Percentiles rank a stretch among this genome's conserved stretches.
Evolutionary conservation across 129 eudicot genomes (phyloP).

Genomic region (Flaveria linearis): DNA sequence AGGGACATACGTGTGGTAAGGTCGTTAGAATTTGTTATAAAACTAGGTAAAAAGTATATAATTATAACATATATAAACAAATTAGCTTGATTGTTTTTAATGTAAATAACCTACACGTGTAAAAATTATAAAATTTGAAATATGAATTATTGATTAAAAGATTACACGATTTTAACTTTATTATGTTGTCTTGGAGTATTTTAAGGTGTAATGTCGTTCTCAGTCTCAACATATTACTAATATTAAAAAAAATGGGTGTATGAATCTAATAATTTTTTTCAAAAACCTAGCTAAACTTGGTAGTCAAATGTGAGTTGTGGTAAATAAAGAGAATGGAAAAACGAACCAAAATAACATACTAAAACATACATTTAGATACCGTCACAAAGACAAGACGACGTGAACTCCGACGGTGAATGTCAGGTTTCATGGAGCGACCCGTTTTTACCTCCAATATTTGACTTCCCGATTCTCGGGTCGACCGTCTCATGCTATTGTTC

Average conservation of each 20-base stretch:
- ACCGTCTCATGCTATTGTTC: slow-evolving; percentile 24
- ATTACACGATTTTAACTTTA: too few relatives aligned
- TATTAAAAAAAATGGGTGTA: not conserved
- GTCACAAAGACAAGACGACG: slow-evolving; percentile 34
- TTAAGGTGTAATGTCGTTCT: too few relatives aligned
- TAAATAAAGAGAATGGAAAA: not conserved
- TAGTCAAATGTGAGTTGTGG: not conserved
- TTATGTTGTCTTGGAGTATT: too few relatives aligned
- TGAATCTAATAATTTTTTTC: not conserved
- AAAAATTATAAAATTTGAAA: too few relatives aligned
- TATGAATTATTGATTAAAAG: too few relatives aligned
- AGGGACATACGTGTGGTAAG: too few relatives aligned
- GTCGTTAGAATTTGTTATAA: too few relatives aligned
- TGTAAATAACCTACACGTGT: too few relatives aligned
- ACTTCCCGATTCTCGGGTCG: slow-evolving; percentile 41
- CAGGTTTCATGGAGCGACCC: not conserved
- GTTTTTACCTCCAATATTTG: not conserved
- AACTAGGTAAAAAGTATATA: too few relatives aligned
- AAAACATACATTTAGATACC: not conserved
- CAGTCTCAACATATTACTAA: too few relatives aligned
- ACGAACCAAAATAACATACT: not conserved
- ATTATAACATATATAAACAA: too few relatives aligned
- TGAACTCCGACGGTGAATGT: slow-evolving; percentile 31
- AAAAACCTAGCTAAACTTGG: not conserved
- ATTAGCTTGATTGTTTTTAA: too few relatives aligned